Base-by-base conservation (phyloP, 352 stramenopile species). In the Discostella stelligera region DNA sequence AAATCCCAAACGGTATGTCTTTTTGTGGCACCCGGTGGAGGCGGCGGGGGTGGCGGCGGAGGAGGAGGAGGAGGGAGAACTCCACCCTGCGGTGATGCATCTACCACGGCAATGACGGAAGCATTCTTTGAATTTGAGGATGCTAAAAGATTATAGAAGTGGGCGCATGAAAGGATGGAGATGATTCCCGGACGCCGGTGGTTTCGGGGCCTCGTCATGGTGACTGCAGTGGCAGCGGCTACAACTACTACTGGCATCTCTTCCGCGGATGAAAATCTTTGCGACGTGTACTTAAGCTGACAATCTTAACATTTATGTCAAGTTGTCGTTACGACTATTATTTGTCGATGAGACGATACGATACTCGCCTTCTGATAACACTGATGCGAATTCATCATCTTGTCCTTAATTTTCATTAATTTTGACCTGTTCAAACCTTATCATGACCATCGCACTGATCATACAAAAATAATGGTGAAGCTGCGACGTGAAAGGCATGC, bases 101-200 rank as follows among this genome's bases (percentile, higher is more conserved):
- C 10, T 32, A 39, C 52, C 21, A 30, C 52, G 52, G n/a, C 52
- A 32, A 60, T 32, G 20, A 39, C 52, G 52, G 52, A 60, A 8
- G 21, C 20, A 13, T 30, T 13, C 25, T 32, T 6, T 25, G 50
- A 27, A 25, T 2, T 32, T 5, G 27, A 58, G n/a, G 2, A 32
- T 3, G 18, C 13, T 18, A 58, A 55, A 52, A 52, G 13, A 20
- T 52, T 16, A 52, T 20, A 52, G 46, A 20, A 52, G 13, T 16
- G 14, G 55, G 18, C 3, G 55, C 55, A 63, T 25, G 55, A 63
- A 10, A 48, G 8, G 56, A 65, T 16, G 56, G 23, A 65, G 32
- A 65, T 32, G 13, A n/a, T 48, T 52, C 27, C 39, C 56, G 7
- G 30, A 16, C 56, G 56, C n/a, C 56, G 32, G 9, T 44, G 56